These are phyloP conservation scores for Candida parachauliodes DNA, from an alignment of 805 yeast genomes.

Conservation along the genomic window DNA sequence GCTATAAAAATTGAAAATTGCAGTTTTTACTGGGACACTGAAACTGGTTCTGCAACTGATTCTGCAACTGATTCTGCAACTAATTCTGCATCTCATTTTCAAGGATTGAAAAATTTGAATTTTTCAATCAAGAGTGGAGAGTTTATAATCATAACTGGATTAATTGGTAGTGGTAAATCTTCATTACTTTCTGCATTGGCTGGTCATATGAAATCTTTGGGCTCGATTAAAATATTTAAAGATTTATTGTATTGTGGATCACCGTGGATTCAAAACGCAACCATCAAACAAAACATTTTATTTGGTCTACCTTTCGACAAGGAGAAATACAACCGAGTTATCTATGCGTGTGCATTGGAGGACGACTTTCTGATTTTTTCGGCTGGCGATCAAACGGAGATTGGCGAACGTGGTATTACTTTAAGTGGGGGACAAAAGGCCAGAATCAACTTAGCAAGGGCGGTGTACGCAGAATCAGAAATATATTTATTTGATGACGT, in stretches of 20 bases:
- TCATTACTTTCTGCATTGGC: conserved; percentile 38
- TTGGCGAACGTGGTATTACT: conserved; percentile 44
- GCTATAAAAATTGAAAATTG: conserved; percentile 23
- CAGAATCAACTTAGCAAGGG: conserved; percentile 42
- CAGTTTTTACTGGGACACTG: conserved; percentile 24
- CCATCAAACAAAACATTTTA: conserved; percentile 36
- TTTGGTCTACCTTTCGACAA: conserved; percentile 35
- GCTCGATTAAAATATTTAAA: conserved; percentile 22
- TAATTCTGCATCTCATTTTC: conserved; percentile 16
- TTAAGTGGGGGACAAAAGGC: conserved; percentile 47
- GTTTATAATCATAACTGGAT: conserved; percentile 40
- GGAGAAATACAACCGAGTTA: conserved; percentile 22
- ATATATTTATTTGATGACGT: conserved; percentile 41
- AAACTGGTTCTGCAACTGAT: too few relatives aligned
- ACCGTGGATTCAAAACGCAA: conserved; percentile 44
- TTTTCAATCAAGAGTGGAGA: conserved; percentile 28
- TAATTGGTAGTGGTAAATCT: conserved; percentile 43
- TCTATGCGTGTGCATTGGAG: conserved; percentile 38
- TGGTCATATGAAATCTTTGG: conserved; percentile 34
- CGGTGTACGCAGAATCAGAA: conserved; percentile 31
- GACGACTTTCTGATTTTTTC: conserved; percentile 34
- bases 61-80: too few relatives aligned
- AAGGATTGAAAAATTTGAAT: conserved; percentile 32
- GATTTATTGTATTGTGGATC: conserved; percentile 32
- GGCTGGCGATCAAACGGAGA: conserved; percentile 38